Conservation (phyloP, 2,329 filamentous ascomycete genomes). For the Paracorniculantispora psalliotae region DNA sequence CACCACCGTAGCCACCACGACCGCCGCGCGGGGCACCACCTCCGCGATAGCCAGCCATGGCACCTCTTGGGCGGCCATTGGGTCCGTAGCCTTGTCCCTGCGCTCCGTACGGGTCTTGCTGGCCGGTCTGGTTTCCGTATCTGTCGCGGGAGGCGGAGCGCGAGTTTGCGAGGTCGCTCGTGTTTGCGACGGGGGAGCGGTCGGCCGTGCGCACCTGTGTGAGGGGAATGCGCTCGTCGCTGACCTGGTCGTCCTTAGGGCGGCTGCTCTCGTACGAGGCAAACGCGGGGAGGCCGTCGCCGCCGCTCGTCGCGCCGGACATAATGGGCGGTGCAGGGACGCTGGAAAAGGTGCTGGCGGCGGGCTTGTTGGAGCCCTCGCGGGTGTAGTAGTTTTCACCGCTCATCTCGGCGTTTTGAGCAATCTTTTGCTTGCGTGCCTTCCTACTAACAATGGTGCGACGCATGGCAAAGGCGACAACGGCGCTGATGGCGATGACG, state of each 20-base stretch:
- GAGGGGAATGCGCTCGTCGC: constrained; percentile 67
- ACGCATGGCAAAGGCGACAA: constrained; percentile 93
- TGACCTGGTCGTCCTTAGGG: constrained; percentile 54
- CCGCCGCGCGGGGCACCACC: constrained; percentile 41
- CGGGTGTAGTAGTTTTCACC: constrained; percentile 85
- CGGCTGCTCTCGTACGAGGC: constrained; percentile 62
- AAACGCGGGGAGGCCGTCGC: constrained; percentile 48
- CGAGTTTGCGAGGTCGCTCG: constrained; percentile 34
- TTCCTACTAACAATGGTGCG: constrained; percentile 87
- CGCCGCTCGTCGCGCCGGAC: constrained; percentile 48
- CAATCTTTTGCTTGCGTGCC: constrained; percentile 86
- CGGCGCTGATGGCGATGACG: constrained; percentile 71
- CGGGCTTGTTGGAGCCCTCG: constrained; percentile 51
- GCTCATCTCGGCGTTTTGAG: constrained; percentile 94
- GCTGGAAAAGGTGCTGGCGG: constrained; percentile 31
- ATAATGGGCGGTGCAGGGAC: constrained; percentile 58
- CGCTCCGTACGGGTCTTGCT: constrained; percentile 42
- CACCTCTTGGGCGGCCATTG: constrained; percentile 49
- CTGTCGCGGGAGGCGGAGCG: constrained; percentile 51
- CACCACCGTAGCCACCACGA: constrained; percentile 43
- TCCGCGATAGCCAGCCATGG: constrained; percentile 24
- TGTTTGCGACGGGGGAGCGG: constrained; percentile 43
- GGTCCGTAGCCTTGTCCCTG: constrained; percentile 34
- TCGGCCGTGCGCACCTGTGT: constrained; percentile 61
- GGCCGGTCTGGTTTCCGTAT: constrained; percentile 56